Evolutionary conservation across 192 early-diverging fungal genomes (phyloP).

Genomic region (Dissophora globulifera): DNA sequence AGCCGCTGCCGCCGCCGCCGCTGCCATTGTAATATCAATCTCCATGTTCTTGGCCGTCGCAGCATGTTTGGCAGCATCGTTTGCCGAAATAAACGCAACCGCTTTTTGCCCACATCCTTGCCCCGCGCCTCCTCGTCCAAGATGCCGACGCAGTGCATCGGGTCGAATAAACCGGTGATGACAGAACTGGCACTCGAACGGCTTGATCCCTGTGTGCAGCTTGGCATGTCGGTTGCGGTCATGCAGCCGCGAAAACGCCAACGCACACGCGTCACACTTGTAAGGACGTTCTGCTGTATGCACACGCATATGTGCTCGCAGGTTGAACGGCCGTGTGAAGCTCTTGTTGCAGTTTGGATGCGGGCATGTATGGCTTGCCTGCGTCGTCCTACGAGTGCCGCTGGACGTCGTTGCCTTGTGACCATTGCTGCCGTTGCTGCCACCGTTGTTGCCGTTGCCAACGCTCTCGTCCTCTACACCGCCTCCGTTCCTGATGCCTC

Average conservation of each 20-base stretch:
- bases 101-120: conserved; percentile 63
- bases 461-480: not conserved
- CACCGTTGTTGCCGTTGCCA: not conserved
- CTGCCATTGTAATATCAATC: not conserved
- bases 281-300: conserved; percentile 76
- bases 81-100: not conserved
- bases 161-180: conserved; percentile 77
- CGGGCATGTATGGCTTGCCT: conserved; percentile 45
- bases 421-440: conserved; percentile 15
- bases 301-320: conserved; percentile 72
- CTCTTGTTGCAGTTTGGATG: conserved; percentile 59
- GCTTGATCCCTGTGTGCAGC: conserved; percentile 79
- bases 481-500: not conserved
- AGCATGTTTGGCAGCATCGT: not conserved
- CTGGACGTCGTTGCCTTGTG: no score
- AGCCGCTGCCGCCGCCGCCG: not conserved
- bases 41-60: not conserved
- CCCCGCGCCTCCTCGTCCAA: conserved; percentile 54
- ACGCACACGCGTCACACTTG: conserved; percentile 73
- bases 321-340: conserved; percentile 76
- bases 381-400: conserved; percentile 5
- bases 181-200: conserved; percentile 74
- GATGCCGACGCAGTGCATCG: conserved; percentile 77
- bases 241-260: conserved; percentile 84
- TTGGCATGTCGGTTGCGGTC: conserved; percentile 87